These are phyloP conservation scores for Yamadazyma aaseri DNA, from an alignment of 1,139 yeast species.

Conservation along the genomic window DNA sequence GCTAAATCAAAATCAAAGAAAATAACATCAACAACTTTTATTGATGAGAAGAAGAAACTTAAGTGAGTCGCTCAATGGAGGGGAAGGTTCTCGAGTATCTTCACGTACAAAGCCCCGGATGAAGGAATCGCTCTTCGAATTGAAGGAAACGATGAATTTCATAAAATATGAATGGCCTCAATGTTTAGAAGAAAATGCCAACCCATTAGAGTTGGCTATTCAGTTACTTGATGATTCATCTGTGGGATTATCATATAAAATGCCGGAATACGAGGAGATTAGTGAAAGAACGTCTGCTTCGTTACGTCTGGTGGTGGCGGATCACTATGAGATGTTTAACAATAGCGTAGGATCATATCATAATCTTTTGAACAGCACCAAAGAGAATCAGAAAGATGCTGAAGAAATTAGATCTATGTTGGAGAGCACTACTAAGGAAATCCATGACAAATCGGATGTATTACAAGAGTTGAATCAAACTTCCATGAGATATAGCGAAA, in stretches of 20 bases:
- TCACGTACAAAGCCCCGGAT: slow-evolving; percentile 7
- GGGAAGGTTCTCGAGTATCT: slow-evolving; percentile 5
- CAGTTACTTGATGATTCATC: slow-evolving; percentile 81
- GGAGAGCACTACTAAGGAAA: slow-evolving; percentile 47
- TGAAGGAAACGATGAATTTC: slow-evolving; percentile 37
- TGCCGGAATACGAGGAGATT: slow-evolving; percentile 54
- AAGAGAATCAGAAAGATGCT: slow-evolving; percentile 57
- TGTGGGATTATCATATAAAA: slow-evolving; percentile 79
- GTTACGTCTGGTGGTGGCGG: slow-evolving; percentile 70
- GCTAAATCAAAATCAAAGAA: not conserved
- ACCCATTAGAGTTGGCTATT: slow-evolving; percentile 71
- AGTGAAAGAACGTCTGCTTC: slow-evolving; percentile 56
- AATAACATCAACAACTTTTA: slow-evolving; percentile 5
- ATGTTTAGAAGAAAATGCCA: slow-evolving; percentile 43
- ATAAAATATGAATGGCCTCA: slow-evolving; percentile 50
- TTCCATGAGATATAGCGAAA: slow-evolving; percentile 61
- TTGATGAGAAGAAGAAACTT: slow-evolving; percentile 20
- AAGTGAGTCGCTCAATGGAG: slow-evolving; percentile 22
- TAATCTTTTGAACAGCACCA: slow-evolving; percentile 52
- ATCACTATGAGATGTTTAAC: slow-evolving; percentile 83
- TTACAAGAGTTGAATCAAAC: slow-evolving; percentile 65
- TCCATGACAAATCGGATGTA: slow-evolving; percentile 54
- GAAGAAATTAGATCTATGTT: slow-evolving; percentile 52
- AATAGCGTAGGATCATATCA: slow-evolving; percentile 79
- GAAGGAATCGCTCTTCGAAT: slow-evolving; percentile 35